A percentile compares a stretch with the other conserved stretches of the same genome.
These are phyloP conservation scores for Aegilops longissima DNA, from an alignment of 176 grass and related monocot genomes.

Conservation along the genomic window DNA sequence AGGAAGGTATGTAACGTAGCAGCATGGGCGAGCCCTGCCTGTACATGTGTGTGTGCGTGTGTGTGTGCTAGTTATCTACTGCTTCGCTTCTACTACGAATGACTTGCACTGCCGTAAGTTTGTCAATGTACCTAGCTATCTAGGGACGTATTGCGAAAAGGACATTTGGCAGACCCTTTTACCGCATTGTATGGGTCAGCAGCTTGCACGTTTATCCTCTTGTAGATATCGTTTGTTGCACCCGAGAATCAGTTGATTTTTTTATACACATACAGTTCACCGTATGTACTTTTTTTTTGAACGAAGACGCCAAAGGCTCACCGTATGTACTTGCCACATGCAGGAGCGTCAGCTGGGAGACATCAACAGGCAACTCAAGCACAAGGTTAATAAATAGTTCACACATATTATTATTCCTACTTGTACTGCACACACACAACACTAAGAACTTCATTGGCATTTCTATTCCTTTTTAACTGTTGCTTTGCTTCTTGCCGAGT, in stretches of 20 bases:
- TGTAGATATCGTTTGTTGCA: neutral
- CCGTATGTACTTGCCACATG: constrained; percentile 30
- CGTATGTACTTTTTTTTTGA: neutral
- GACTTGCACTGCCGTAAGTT: neutral
- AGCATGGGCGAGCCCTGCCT: neutral
- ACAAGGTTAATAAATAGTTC: constrained; percentile 38
- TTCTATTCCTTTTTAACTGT: neutral
- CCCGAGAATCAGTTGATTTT: neutral
- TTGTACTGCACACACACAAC: neutral
- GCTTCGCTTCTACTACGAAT: neutral
- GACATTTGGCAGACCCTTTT: neutral
- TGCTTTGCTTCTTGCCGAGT: neutral
- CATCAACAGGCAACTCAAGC: constrained; percentile 90
- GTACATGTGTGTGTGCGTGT: neutral
- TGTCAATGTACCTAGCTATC: neutral
- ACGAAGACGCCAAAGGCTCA: neutral
- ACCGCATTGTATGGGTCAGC: neutral
- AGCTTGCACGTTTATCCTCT: neutral
- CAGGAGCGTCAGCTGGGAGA: constrained; percentile 92
- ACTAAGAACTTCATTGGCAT: neutral
- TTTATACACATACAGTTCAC: neutral
- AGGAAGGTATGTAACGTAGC: constrained; percentile 56
- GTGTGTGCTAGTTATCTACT: neutral
- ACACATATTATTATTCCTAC: neutral
- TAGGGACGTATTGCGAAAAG: constrained; percentile 6